Percentiles rank a stretch among this genome's conserved stretches.
These are phyloP conservation scores for Xylariaceae sp. DNA, from an alignment of 2,329 filamentous ascomycete species.

Conservation along the genomic window DNA sequence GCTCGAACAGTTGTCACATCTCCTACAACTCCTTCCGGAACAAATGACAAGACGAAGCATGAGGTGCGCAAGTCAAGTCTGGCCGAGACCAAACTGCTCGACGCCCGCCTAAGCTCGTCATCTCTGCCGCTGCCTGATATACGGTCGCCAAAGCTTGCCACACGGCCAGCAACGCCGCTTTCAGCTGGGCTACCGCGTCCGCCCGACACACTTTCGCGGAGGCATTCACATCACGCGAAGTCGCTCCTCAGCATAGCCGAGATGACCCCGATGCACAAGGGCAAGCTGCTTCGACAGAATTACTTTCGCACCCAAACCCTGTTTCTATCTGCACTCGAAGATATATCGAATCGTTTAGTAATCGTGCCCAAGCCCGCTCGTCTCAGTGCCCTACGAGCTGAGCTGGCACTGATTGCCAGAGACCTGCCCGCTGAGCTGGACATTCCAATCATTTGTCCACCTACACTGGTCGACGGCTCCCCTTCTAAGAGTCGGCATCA, in stretches of 20 bases:
- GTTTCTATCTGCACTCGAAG: constrained; percentile 74
- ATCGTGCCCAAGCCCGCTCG: constrained; percentile 77
- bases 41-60: constrained; percentile 2
- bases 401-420: constrained; percentile 74
- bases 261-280: constrained; percentile 62
- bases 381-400: constrained; percentile 74
- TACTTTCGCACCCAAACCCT: constrained; percentile 81
- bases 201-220: constrained; percentile 45
- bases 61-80: constrained; percentile 39
- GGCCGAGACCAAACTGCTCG: constrained; percentile 49
- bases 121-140: constrained; percentile 63
- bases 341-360: constrained; percentile 80
- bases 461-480: constrained; percentile 67
- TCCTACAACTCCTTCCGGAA: constrained; percentile 8
- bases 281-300: constrained; percentile 70
- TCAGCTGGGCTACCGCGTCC: constrained; percentile 50
- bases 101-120: constrained; percentile 63
- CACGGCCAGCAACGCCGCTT: constrained; percentile 54
- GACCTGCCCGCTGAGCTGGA: constrained; percentile 81
- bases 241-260: constrained; percentile 55
- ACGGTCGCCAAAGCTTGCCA: constrained; percentile 45
- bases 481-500: constrained; percentile 74
- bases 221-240: constrained; percentile 60
- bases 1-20: constrained; percentile 9
- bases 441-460: constrained; percentile 76